phyloP scores from a whole-genome alignment of 2,329 filamentous ascomycete genomes.

The Xylogone sp. region DNA sequence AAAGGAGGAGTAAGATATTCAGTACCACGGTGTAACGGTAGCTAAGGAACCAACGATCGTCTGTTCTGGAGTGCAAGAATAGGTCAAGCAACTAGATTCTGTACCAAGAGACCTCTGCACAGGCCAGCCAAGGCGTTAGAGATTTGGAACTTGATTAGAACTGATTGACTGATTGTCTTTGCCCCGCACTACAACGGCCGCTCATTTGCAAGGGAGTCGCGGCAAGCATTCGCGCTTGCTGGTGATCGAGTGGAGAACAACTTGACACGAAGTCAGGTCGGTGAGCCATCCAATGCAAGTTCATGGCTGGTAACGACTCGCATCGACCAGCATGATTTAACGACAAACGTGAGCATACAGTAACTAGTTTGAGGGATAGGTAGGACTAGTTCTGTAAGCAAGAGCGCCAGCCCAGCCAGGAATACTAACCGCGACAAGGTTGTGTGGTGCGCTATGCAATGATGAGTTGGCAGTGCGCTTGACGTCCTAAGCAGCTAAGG shows the following conservation, averaged over 20 bases:
- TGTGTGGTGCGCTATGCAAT: constrained; percentile 53
- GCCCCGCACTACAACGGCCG: constrained; percentile 28
- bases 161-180: constrained; percentile 11
- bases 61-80: neutral
- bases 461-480: constrained; percentile 73
- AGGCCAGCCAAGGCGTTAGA: neutral
- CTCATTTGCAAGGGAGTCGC: constrained; percentile 19
- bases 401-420: constrained; percentile 18
- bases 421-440: constrained; percentile 29
- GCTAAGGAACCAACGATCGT: neutral
- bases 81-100: neutral
- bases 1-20: neutral
- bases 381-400: neutral
- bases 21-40: neutral
- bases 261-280: constrained; percentile 31
- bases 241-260: constrained; percentile 30
- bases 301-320: constrained; percentile 24
- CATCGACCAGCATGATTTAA: constrained; percentile 3
- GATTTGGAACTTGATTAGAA: neutral
- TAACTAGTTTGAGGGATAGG: neutral
- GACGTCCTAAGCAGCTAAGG: constrained; percentile 47
- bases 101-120: neutral
- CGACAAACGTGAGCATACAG: constrained; percentile 3
- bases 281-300: constrained; percentile 30
- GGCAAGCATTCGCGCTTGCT: constrained; percentile 20